Percentiles rank a stretch among this genome's conserved stretches.
Conservation (phyloP, 176 grass and related monocot species). For the Aegilops sharonensis region DNA sequence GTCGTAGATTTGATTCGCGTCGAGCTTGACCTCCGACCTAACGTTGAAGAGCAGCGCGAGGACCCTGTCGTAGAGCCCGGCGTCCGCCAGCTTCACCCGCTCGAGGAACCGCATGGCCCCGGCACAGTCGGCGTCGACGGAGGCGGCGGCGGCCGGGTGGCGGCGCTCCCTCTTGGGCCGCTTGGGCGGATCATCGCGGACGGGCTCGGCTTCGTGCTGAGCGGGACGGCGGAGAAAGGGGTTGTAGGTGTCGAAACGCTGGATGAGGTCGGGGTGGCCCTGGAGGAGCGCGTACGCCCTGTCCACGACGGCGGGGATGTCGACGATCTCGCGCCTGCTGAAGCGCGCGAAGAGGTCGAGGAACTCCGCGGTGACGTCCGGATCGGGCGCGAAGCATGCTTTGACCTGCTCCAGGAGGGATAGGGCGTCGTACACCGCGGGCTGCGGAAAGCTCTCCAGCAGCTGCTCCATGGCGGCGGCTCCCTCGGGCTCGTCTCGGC, state of each 20-base stretch:
- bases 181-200: neutral
- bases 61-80: neutral
- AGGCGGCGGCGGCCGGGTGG: neutral
- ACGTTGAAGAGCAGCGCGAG: neutral
- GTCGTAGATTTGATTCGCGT: neutral
- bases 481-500: neutral
- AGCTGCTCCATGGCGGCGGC: neutral
- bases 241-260: neutral
- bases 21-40: rapidly evolving
- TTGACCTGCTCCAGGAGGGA: neutral
- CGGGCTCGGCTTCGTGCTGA: neutral
- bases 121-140: neutral
- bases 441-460: neutral
- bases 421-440: neutral
- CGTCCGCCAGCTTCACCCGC: neutral
- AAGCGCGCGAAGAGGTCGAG: neutral
- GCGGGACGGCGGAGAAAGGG: neutral
- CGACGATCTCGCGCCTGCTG: neutral
- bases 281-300: neutral
- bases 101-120: neutral
- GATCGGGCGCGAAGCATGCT: neutral
- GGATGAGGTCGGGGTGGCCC: neutral
- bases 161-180: neutral
- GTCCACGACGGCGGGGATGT: neutral
- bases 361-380: neutral